Conservation (phyloP, 768 basidiomycete species). For the Lentinula sp. region DNA sequence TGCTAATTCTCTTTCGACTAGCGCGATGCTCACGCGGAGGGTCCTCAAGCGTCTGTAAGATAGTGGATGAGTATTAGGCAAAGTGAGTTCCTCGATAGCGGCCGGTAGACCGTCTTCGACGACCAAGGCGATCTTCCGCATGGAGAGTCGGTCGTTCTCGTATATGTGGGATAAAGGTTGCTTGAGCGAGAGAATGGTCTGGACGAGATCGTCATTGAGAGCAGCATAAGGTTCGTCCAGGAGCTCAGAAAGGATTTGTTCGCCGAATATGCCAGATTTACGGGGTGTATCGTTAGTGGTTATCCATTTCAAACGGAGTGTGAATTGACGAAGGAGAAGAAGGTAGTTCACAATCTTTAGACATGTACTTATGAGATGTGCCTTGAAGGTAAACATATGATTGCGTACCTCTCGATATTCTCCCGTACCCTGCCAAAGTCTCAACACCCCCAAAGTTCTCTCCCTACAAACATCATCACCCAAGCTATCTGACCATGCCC, state of each 20-base stretch:
- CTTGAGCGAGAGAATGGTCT: slow-evolving; percentile 51
- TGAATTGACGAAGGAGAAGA: slow-evolving; percentile 65
- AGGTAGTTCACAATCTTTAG: slow-evolving; percentile 70
- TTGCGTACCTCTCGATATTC: slow-evolving; percentile 65
- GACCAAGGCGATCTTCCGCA: slow-evolving; percentile 60
- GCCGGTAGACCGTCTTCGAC: slow-evolving; percentile 60
- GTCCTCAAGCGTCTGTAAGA: slow-evolving; percentile 48
- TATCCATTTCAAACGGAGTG: slow-evolving; percentile 67
- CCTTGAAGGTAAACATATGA: neutral
- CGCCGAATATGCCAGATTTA: slow-evolving; percentile 59
- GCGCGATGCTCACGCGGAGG: slow-evolving; percentile 56
- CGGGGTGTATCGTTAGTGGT: slow-evolving; percentile 59
- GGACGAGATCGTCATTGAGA: slow-evolving; percentile 51
- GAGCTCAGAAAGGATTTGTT: slow-evolving; percentile 60
- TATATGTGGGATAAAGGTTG: slow-evolving; percentile 57
- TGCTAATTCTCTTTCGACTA: slow-evolving; percentile 47
- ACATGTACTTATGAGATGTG: slow-evolving; percentile 8
- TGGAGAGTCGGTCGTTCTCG: slow-evolving; percentile 49
- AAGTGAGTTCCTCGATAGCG: slow-evolving; percentile 56
- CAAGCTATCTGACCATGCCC: slow-evolving; percentile 77
- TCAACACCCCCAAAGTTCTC: slow-evolving; percentile 53
- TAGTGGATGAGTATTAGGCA: slow-evolving; percentile 42
- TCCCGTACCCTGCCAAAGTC: slow-evolving; percentile 59
- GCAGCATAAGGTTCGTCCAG: slow-evolving; percentile 55
- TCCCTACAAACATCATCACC: slow-evolving; percentile 61